Evolutionary conservation across 2,329 filamentous ascomycete species (phyloP).

Genomic region (Raffaelea ambrosiae): DNA sequence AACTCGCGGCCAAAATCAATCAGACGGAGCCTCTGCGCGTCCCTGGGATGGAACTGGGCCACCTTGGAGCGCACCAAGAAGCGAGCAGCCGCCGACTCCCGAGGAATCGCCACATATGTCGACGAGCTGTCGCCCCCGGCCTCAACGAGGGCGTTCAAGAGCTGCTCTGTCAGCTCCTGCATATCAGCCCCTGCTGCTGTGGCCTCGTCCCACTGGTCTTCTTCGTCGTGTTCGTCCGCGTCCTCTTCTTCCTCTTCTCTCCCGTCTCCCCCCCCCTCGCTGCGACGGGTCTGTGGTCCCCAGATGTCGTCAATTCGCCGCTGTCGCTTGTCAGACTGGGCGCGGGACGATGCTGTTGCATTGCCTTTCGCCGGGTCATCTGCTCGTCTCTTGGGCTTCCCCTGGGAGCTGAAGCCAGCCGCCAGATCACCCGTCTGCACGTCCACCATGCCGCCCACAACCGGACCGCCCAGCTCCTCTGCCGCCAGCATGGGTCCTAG

Average conservation of each 20-base stretch:
- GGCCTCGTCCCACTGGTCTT: conserved; percentile 35
- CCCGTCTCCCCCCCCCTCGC: neutral
- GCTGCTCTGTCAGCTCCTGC: conserved; percentile 49
- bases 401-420: conserved; percentile 52
- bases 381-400: conserved; percentile 44
- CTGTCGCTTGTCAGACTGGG: conserved; percentile 44
- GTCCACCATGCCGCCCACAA: conserved; percentile 66
- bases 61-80: conserved; percentile 59
- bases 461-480: conserved; percentile 74
- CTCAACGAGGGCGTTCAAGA: conserved; percentile 50
- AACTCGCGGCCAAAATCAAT: conserved; percentile 58
- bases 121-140: conserved; percentile 45
- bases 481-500: conserved; percentile 71
- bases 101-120: conserved; percentile 48
- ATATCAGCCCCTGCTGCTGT: conserved; percentile 47
- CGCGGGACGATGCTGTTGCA: neutral
- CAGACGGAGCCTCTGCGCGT: conserved; percentile 49
- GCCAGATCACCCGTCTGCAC: conserved; percentile 50
- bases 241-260: neutral
- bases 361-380: conserved; percentile 42
- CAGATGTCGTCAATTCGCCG: conserved; percentile 57
- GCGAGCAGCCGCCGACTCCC: conserved; percentile 54
- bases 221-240: conserved; percentile 14
- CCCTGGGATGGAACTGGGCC: conserved; percentile 56
- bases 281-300: conserved; percentile 23